phyloP scores from a whole-genome alignment of 768 basidiomycete species.

The Podaxis pistillaris region DNA sequence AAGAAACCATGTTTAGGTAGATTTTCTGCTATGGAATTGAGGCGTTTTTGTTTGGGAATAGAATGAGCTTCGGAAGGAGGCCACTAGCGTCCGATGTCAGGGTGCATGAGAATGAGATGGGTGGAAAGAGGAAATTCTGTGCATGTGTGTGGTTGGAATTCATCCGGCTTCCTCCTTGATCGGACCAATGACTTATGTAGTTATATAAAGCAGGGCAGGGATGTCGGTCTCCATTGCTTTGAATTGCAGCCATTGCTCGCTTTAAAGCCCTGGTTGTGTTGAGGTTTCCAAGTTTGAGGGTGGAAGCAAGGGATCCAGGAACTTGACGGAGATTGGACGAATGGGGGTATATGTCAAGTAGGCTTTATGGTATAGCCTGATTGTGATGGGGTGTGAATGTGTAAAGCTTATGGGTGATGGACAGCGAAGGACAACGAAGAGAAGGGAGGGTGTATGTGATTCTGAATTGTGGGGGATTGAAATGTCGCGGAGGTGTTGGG shows the following conservation, averaged over 20 bases:
- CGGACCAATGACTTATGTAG: slow-evolving; percentile 4
- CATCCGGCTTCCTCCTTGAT: slow-evolving; percentile 9
- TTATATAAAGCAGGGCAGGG: neutral
- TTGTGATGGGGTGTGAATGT: neutral
- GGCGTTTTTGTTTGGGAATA: neutral
- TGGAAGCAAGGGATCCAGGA: neutral
- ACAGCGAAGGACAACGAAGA: neutral
- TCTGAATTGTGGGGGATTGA: neutral
- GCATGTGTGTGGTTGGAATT: neutral
- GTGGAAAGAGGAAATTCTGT: neutral
- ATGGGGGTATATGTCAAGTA: slow-evolving; percentile 5
- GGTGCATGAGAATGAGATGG: neutral
- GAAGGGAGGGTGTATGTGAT: neutral
- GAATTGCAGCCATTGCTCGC: neutral
- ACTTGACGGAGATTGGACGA: neutral
- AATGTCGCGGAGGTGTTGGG: neutral
- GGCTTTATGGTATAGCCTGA: neutral
- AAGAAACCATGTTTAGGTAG: neutral
- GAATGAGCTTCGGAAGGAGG: neutral
- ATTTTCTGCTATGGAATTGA: neutral
- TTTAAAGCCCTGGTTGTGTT: neutral
- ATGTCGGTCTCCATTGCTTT: neutral
- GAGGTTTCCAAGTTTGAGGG: neutral
- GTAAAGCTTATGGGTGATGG: neutral
- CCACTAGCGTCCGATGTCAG: neutral